Conservation (phyloP, 371 early-diverging fungal genomes). For the Quaeritorhiza haematococci region DNA sequence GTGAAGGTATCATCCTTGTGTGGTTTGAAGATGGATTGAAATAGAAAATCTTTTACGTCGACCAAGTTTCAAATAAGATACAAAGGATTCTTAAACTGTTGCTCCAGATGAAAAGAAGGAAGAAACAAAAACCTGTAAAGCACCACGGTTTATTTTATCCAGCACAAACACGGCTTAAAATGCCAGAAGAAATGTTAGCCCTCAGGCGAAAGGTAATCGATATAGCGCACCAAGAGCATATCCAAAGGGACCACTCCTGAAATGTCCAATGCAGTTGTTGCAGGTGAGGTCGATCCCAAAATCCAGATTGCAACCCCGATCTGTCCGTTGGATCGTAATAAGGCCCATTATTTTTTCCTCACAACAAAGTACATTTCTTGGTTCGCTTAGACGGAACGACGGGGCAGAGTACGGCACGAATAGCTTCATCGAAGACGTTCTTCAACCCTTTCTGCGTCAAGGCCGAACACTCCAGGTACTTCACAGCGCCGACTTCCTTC, state of each 20-base stretch:
- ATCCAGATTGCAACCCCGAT: neutral
- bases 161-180: neutral
- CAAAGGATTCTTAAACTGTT: neutral
- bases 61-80: neutral
- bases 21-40: neutral
- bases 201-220: no score
- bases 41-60: neutral
- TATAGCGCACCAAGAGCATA: neutral
- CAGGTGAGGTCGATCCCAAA: neutral
- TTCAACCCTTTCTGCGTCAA: constrained; percentile 95
- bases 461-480: constrained; percentile 98
- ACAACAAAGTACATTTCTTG: constrained; percentile 71
- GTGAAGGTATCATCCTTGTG: neutral
- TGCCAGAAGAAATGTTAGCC: no score
- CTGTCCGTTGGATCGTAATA: neutral
- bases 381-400: constrained; percentile 51
- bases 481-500: constrained; percentile 85
- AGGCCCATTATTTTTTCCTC: constrained; percentile 15
- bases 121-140: neutral
- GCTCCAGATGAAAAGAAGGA: neutral
- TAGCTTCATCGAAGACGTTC: constrained; percentile 97
- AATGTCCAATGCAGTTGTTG: neutral
- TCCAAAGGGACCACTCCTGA: neutral
- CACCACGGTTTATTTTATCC: neutral
- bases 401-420: constrained; percentile 87